phyloP scores from a whole-genome alignment of 2,329 filamentous ascomycete genomes.

The Ceratocystis cacaofunesta region DNA sequence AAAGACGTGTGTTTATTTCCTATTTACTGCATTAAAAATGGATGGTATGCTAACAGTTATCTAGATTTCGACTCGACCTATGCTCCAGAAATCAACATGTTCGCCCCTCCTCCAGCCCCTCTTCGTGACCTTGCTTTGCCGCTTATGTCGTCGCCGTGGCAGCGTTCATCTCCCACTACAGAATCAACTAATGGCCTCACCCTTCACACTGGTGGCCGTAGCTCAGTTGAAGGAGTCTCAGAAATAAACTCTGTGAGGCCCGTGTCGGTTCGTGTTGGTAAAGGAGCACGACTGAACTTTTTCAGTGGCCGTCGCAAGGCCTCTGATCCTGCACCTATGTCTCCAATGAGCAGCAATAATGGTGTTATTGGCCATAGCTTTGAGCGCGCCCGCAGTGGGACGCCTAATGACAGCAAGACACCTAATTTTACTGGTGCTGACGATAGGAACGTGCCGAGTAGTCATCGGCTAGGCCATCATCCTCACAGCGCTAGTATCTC shows the following conservation, averaged over 20 bases:
- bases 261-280: slow-evolving; percentile 22
- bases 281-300: slow-evolving; percentile 42
- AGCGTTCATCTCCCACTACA: slow-evolving; percentile 14
- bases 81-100: slow-evolving; percentile 48
- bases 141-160: slow-evolving; percentile 18
- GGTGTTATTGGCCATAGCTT: slow-evolving; percentile 10
- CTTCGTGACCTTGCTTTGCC: slow-evolving; percentile 37
- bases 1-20: slow-evolving; percentile 41
- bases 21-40: background rate
- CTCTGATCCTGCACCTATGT: slow-evolving; percentile 8
- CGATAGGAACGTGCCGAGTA: background rate
- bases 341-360: background rate
- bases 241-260: slow-evolving; percentile 15
- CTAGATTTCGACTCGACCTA: slow-evolving; percentile 48
- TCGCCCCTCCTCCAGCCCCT: slow-evolving; percentile 36
- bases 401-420: slow-evolving; percentile 10
- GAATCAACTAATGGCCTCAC: background rate
- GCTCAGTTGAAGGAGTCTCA: slow-evolving; percentile 4
- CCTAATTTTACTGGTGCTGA: background rate
- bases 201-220: background rate
- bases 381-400: slow-evolving; percentile 11
- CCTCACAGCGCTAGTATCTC: slow-evolving; percentile 12
- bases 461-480: background rate
- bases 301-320: slow-evolving; percentile 37
- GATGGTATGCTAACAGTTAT: slow-evolving; percentile 18